Evolutionary conservation across 805 yeast species (phyloP).

Genomic region (Citeromyces nyonsensis): DNA sequence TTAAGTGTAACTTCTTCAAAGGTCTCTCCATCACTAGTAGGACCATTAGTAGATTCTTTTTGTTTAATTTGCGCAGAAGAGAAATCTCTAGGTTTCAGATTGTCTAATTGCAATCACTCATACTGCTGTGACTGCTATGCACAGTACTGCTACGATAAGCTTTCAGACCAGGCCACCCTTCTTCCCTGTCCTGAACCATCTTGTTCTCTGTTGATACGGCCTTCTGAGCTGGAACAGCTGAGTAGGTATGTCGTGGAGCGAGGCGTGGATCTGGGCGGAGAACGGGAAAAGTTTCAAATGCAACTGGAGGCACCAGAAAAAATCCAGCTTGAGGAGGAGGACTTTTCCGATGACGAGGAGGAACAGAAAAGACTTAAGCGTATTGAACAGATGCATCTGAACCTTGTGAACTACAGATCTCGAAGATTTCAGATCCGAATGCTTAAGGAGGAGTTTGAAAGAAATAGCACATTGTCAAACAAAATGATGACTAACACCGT

Average conservation of each 20-base stretch:
- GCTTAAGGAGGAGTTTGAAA: slow-evolving; percentile 1
- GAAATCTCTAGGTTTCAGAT: slow-evolving; percentile 22
- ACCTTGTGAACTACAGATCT: slow-evolving; percentile 9
- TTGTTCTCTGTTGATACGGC: slow-evolving; percentile 27
- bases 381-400: slow-evolving; percentile 4
- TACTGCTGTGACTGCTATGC: slow-evolving; percentile 59
- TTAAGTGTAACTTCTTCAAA: no score
- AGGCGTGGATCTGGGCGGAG: slow-evolving; percentile 1
- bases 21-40: no score
- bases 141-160: slow-evolving; percentile 34
- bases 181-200: slow-evolving; percentile 55
- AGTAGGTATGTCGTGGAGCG: slow-evolving; percentile 10
- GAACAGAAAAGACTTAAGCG: background rate
- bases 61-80: slow-evolving; percentile 71
- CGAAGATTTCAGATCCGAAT: slow-evolving; percentile 5
- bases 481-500: slow-evolving; percentile 27
- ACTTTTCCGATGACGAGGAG: slow-evolving; percentile 4
- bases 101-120: slow-evolving; percentile 50
- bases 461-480: slow-evolving; percentile 11
- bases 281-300: background rate
- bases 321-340: no score
- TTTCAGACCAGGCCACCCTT: slow-evolving; percentile 22
- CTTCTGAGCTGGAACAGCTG: no score
- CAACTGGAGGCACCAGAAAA: no score
- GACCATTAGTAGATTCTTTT: slow-evolving; percentile 18